Conservation (phyloP, 495 filamentous ascomycete species). For the Penicillium bovifimosum region DNA sequence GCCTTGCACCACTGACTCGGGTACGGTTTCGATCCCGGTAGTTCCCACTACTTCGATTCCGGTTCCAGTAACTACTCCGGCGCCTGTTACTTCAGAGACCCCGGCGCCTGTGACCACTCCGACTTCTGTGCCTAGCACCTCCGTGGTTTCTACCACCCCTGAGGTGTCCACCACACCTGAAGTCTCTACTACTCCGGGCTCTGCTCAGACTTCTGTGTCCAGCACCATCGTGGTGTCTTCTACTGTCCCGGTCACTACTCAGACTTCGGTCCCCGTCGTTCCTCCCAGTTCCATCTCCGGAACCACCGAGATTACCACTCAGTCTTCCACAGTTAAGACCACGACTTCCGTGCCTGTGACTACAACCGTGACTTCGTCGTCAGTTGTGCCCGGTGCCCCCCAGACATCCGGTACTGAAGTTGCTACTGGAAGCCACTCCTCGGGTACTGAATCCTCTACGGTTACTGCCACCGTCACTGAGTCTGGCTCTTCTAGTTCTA, state of each 20-base stretch:
- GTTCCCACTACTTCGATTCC: neutral
- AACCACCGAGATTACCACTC: neutral
- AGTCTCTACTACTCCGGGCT: no score
- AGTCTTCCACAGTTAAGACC: neutral
- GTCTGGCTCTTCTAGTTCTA: neutral
- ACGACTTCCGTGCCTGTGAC: neutral
- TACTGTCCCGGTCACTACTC: neutral
- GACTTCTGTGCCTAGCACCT: neutral
- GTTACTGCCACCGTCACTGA: conserved; percentile 1
- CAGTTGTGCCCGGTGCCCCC: neutral
- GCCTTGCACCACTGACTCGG: neutral
- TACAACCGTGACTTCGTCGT: neutral
- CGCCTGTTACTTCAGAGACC: neutral
- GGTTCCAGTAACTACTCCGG: neutral
- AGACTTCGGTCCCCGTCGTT: neutral
- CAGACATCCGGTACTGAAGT: neutral
- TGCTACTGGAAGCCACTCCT: neutral
- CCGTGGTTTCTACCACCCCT: neutral
- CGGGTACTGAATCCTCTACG: neutral
- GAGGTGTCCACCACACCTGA: neutral
- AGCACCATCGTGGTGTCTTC: neutral
- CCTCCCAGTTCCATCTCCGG: neutral
- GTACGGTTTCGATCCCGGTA: neutral
- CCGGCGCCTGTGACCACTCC: neutral
- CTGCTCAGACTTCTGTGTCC: neutral